Base-by-base conservation (phyloP, 2,329 filamentous ascomycete genomes). In the Dactylonectria macrodidyma region DNA sequence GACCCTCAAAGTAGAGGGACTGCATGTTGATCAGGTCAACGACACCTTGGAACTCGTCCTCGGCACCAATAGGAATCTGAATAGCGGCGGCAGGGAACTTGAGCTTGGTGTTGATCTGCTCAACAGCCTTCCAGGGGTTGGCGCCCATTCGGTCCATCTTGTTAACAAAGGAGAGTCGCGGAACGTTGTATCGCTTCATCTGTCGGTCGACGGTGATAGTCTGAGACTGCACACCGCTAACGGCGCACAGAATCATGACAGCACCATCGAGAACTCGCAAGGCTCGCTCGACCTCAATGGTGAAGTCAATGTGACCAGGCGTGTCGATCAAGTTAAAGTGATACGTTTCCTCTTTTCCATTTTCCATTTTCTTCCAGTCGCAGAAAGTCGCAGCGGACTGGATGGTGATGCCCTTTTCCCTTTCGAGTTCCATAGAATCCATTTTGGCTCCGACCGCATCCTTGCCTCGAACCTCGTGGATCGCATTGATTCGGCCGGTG, bases 61-160 rank as follows among this genome's bases (percentile, higher is more conserved):
- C 96, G 30, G 90, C 86, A 66, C 96, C 96, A 75, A 99, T 98
- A 10, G 96, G 96, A 26, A 99, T 91, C 83, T 99, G 96, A 50
- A 99, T 88, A 19, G 96, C 96, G 12, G 96, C 96, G 38, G 96
- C 96, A 36, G 93, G 91, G 60, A 98, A 92, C 84, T 95, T 95
- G 70, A 99, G 89, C 84, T 99, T 99, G 77, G 91, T 89, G 85
- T 97, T 98, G 87, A 99, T 98, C 84, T 98, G 95, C 47, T 99
- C 95, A 65, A 99, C 91, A 9, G 95, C 95, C 84, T 97, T 98
- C 90, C 95, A 99, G 9, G 96, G 96, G 80, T 99, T 98, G 72
- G 96, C 94, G 67, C 96, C 96, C 93, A 98, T 98, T 73, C 96
- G 92, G 79, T 99, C 96, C 95, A 99, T 98, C 88, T 99, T 99